Evolutionary conservation across 139 green algal species (phyloP), one percentile per base, ranked within the genome.

Genomic region (Dunaliella primolecta): DNA sequence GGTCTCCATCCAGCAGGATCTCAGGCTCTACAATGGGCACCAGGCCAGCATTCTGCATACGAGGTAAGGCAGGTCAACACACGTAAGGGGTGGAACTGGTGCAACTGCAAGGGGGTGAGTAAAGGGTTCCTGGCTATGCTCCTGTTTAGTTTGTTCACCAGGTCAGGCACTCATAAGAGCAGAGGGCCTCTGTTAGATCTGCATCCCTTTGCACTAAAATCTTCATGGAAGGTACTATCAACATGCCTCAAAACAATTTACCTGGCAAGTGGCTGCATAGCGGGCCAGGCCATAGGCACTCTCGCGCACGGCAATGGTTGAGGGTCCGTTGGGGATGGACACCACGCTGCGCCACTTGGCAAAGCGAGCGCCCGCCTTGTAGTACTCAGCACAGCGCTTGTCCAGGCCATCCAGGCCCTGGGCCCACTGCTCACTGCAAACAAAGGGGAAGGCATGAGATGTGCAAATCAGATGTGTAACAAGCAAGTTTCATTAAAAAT

Each of bases 21-120:
- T 99, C 97, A 37, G 97, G 97, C 96, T 99, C 97, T 1, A 99
- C 95, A 82, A 99, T 99, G 88, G 97, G 97, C 74, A 99, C 96
- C 75, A 98, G 94, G 72, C 96, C 96, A 81, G 93, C 88, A 85
- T 93, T 91, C 94, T 99, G 97, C 46, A 64, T n/a, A 95, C 79
- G 92, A 88, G 85, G 93, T 91, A 94, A 98, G 97, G 75, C 93
- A 93, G 83, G 99, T n/a, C n/a, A n/a, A n/a, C n/a, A n/a, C n/a
- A n/a, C n/a, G n/a, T n/a, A n/a, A n/a, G n/a, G n/a, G n/a, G n/a
- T n/a, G n/a, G n/a, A n/a, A n/a, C n/a, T n/a, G n/a, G n/a, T n/a
- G n/a, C n/a, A n/a, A n/a, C n/a, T n/a, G n/a, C n/a, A n/a, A n/a
- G n/a, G n/a, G n/a, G n/a, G n/a, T n/a, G n/a, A n/a, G n/a, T n/a